Base-by-base conservation (phyloP, 352 stramenopile species). In the Paralagenidium karlingii region DNA sequence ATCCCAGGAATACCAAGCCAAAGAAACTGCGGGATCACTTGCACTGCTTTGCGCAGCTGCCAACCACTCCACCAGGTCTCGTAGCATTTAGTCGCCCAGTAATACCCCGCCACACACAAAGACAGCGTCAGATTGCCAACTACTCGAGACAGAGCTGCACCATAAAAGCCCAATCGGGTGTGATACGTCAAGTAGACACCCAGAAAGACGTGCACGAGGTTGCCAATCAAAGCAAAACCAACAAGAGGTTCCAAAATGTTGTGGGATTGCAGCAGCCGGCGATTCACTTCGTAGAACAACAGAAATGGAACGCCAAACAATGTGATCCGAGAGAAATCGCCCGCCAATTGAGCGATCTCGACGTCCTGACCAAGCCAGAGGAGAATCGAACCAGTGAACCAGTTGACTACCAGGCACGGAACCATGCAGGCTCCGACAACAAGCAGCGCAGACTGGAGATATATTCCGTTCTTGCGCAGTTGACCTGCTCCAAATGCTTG, bases 181-280 rank as follows among this genome's bases (percentile, higher is more conserved):
- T 81, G 78, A 51, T 79, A 86, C 18, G 79, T 79, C 24, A 95
- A 41, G 40, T 82, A 88, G 51, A 82, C 88, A 5, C 79, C 79
- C 1, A 83, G 39, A 3, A 56, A 30, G 11, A 69, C 47, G 55
- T 94, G 89, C 38, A 93, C 65, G 8, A 88, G 8, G 29, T 87
- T 85, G 46, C 65, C 71, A 16, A 80, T 27, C 9, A 88, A 46
- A 4, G 74, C 70, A 32, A 89, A 79, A 7, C 58, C 66, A 25
- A 93, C 68, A 73, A 94, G 85, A 1, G 83, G 83, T 16, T 55
- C 28, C 15, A 89, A 69, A 40, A 93, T 62, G 33, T 92, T 92
- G 49, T 89, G 68, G 19, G 82, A 70, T 53, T 94, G 77, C 19
- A 82, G 68, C 2, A 93, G 44, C 48, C 92, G 92, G 43, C 82